These are phyloP conservation scores for Candida tammaniensis DNA, from an alignment of 805 yeast genomes.

Conservation along the genomic window DNA sequence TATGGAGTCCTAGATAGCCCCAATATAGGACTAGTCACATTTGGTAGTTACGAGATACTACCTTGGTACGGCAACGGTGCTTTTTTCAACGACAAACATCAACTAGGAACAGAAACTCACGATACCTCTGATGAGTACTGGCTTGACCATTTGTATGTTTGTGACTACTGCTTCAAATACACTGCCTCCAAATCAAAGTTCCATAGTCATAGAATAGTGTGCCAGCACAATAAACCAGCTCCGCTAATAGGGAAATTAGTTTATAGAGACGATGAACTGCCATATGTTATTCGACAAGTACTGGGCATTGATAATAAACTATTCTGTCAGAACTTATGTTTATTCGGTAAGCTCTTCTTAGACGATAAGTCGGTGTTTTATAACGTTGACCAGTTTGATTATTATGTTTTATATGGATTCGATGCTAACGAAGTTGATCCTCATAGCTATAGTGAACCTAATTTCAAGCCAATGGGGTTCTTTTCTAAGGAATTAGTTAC, in stretches of 20 bases:
- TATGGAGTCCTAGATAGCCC: conserved; percentile 63
- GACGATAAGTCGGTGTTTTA: conserved; percentile 89
- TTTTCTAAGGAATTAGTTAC: conserved; percentile 85
- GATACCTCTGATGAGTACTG: conserved; percentile 28
- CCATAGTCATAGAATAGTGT: conserved; percentile 47
- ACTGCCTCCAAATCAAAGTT: conserved; percentile 47
- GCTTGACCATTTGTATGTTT: conserved; percentile 65
- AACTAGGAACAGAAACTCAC: conserved; percentile 2
- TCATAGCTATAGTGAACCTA: conserved; percentile 5
- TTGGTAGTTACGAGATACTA: conserved; percentile 65
- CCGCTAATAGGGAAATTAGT: conserved; percentile 63
- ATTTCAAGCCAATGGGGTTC: conserved; percentile 73
- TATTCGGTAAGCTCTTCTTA: conserved; percentile 83
- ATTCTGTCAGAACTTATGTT: conserved; percentile 77
- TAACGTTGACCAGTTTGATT: conserved; percentile 74
- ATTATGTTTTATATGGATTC: conserved; percentile 66
- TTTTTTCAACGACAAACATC: conserved; percentile 44
- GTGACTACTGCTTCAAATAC: conserved; percentile 84
- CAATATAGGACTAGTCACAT: conserved; percentile 62
- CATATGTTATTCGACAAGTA: conserved; percentile 55
- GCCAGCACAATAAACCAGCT: conserved; percentile 32
- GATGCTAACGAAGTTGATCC: conserved; percentile 16
- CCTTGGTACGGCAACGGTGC: conserved; percentile 92
- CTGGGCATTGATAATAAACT: conserved; percentile 62
- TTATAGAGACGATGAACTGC: conserved; percentile 55